Evolutionary conservation across 1,284 basidiomycete species (phyloP).

Genomic region (Papiliotrema fonsecae): DNA sequence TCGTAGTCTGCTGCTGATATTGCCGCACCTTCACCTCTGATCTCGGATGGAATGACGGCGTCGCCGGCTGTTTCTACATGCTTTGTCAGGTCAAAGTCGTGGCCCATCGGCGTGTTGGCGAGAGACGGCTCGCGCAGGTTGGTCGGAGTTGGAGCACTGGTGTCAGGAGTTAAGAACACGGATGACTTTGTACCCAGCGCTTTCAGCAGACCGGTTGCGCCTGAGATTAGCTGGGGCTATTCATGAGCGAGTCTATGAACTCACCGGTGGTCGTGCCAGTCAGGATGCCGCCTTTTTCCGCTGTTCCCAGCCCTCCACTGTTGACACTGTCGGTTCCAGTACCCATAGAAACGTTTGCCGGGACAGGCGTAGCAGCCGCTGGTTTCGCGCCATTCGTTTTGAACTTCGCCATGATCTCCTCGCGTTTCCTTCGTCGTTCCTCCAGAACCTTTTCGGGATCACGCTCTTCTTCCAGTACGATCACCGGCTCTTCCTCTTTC

Average conservation of each 20-base stretch:
- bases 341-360: constrained; percentile 7
- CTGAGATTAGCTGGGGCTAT: constrained; percentile 7
- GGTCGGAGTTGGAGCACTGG: constrained; percentile 24
- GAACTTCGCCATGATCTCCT: constrained; percentile 82
- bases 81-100: constrained; percentile 41
- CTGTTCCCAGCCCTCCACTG: constrained; percentile 29
- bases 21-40: background rate
- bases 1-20: constrained; percentile 91
- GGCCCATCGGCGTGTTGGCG: constrained; percentile 30
- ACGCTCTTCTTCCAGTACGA: constrained; percentile 52
- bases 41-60: constrained; percentile 12
- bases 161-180: constrained; percentile 10
- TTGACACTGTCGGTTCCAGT: constrained; percentile 35
- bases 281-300: constrained; percentile 11
- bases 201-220: constrained; percentile 34
- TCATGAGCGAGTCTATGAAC: constrained; percentile 4
- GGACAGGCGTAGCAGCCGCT: constrained; percentile 7
- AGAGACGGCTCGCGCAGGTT: constrained; percentile 26
- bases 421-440: constrained; percentile 70
- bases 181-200: constrained; percentile 27
- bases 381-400: constrained; percentile 27
- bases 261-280: constrained; percentile 22
- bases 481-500: constrained; percentile 34
- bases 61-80: constrained; percentile 15
- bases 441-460: constrained; percentile 69